A percentile compares a stretch with the other conserved stretches of the same genome.
Evolutionary conservation across 805 yeast species (phyloP).

Genomic region (Sungouiozyma ichnusensis): DNA sequence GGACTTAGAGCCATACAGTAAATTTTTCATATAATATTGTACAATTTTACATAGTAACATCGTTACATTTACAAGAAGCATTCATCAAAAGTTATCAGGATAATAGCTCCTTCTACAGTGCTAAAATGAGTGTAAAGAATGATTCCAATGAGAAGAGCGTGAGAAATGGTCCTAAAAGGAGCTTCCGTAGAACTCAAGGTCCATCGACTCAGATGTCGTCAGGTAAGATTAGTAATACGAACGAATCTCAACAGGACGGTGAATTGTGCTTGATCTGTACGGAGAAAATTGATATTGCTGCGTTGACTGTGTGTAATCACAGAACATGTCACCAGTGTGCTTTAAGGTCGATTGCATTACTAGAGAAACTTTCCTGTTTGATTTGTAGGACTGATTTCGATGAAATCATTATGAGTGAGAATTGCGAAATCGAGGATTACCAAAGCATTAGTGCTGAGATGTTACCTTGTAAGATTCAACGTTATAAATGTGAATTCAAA

Average conservation of each 20-base stretch:
- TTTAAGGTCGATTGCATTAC: constrained; percentile 72
- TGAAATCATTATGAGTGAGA: constrained; percentile 47
- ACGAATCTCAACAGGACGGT: constrained; percentile 30
- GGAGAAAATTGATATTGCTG: constrained; percentile 48
- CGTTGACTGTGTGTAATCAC: constrained; percentile 78
- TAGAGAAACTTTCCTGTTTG: constrained; percentile 62
- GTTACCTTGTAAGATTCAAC: constrained; percentile 7
- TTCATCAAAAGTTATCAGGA: no score
- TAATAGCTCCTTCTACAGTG: no score
- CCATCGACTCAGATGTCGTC: constrained; percentile 6
- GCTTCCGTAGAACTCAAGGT: constrained; percentile 17
- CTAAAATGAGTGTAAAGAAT: background rate
- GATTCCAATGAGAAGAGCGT: background rate
- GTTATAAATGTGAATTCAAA: constrained; percentile 42
- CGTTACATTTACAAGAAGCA: no score
- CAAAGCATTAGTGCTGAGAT: constrained; percentile 26
- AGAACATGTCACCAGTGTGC: constrained; percentile 74
- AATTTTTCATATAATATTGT: no score
- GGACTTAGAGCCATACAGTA: no score
- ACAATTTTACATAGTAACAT: no score
- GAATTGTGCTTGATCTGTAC: constrained; percentile 78
- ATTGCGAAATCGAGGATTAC: constrained; percentile 28
- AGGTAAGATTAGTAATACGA: constrained; percentile 8
- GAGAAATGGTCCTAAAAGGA: constrained; percentile 1
- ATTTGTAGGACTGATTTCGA: constrained; percentile 72